Percentiles rank a stretch among this genome's conserved stretches.
These are phyloP conservation scores for Citrus trifoliata DNA, from an alignment of 345 rosid species.

Conservation along the genomic window DNA sequence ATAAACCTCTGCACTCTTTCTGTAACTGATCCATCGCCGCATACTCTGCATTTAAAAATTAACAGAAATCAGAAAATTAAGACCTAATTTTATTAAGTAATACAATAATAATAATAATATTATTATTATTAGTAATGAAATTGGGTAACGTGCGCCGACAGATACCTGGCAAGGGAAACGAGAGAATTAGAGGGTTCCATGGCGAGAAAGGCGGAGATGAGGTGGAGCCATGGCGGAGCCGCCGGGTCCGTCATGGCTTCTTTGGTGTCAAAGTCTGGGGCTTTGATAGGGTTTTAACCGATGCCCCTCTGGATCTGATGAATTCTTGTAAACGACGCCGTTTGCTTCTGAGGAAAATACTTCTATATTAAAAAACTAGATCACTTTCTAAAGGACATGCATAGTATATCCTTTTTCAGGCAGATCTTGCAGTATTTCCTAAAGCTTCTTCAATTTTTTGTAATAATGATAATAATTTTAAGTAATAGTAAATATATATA, in stretches of 20 bases:
- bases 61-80: background rate
- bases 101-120: background rate
- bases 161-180: conserved; percentile 55
- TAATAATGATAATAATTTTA: too few species aligned
- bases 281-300: background rate
- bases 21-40: conserved; percentile 59
- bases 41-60: conserved; percentile 27
- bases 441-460: too few species aligned
- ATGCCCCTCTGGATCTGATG: background rate
- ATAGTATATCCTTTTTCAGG: too few species aligned
- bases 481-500: too few species aligned
- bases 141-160: background rate
- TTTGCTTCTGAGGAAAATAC: background rate
- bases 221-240: conserved; percentile 38
- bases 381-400: too few species aligned
- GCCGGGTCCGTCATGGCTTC: conserved; percentile 36
- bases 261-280: background rate
- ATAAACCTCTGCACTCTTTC: conserved; percentile 59
- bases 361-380: background rate
- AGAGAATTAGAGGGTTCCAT: conserved; percentile 60
- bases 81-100: background rate
- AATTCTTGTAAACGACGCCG: background rate
- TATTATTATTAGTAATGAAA: background rate
- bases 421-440: too few species aligned
- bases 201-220: conserved; percentile 69